Conservation (phyloP, 257 asterid genomes). For the Solanum okadae region DNA sequence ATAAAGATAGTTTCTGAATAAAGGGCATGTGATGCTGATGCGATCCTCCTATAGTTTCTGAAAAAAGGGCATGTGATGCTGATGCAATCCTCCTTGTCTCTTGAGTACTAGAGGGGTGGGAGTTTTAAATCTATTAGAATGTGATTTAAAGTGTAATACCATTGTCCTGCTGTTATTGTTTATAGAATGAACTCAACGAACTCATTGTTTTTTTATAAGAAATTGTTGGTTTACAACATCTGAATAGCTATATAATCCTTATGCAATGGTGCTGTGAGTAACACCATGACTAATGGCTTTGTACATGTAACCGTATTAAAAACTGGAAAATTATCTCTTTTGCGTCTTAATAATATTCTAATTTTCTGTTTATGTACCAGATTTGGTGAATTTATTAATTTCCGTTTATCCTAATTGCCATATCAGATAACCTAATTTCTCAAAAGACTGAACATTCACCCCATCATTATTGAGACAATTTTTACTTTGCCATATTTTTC, state of each 20-base stretch:
- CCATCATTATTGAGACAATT: neutral
- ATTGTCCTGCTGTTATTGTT: neutral
- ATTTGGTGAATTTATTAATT: neutral
- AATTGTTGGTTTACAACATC: neutral
- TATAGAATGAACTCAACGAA: neutral
- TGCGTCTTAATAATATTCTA: neutral
- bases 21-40: neutral
- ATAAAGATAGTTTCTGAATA: neutral
- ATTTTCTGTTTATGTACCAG: neutral
- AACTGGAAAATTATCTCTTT: neutral
- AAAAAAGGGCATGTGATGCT: neutral
- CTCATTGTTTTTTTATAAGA: neutral
- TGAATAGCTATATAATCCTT: neutral
- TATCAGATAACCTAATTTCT: neutral
- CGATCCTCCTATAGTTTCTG: neutral
- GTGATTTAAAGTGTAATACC: neutral
- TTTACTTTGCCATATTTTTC: neutral
- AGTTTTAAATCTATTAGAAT: neutral
- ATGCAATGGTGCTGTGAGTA: neutral
- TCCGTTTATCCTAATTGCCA: neutral
- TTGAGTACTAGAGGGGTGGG: neutral
- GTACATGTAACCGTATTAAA: neutral
- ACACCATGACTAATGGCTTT: neutral
- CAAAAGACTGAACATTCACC: neutral
- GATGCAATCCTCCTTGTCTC: neutral